These are phyloP conservation scores for Fraxinus americana DNA, from an alignment of 257 asterid genomes.

Conservation along the genomic window DNA sequence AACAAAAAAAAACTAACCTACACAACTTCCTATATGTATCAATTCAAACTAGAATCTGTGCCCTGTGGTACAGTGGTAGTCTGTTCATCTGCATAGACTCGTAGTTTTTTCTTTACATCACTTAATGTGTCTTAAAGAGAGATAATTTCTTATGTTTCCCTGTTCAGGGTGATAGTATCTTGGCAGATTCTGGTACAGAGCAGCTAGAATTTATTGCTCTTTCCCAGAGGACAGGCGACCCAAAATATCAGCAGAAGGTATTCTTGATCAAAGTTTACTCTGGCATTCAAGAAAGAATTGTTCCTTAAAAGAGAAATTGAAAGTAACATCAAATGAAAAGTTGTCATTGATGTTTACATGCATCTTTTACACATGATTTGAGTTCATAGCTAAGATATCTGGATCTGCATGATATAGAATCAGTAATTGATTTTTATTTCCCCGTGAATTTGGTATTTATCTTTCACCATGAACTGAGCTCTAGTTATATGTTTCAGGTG, in stretches of 20 bases:
- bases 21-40: not conserved
- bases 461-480: not conserved
- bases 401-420: not conserved
- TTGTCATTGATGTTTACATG: not conserved
- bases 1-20: not conserved
- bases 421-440: not conserved
- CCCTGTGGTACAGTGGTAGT: not conserved
- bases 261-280: not conserved
- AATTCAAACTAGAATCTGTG: not conserved
- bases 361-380: not conserved
- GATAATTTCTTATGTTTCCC: conserved; percentile 6
- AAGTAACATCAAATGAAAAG: conserved; percentile 16
- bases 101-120: not conserved
- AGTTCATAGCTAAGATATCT: not conserved
- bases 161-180: conserved; percentile 88
- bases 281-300: not conserved
- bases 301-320: not conserved
- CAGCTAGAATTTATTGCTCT: conserved; percentile 98
- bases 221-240: conserved; percentile 91
- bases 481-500: conserved; percentile 57
- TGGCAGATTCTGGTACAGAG: conserved; percentile 97
- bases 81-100: not conserved
- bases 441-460: not conserved
- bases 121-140: not conserved
- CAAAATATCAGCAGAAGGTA: conserved; percentile 87